Percentiles rank a stretch among this genome's conserved stretches.
phyloP scores from a whole-genome alignment of 1,139 yeast genomes.

The Candida pseudoviswanathii region DNA sequence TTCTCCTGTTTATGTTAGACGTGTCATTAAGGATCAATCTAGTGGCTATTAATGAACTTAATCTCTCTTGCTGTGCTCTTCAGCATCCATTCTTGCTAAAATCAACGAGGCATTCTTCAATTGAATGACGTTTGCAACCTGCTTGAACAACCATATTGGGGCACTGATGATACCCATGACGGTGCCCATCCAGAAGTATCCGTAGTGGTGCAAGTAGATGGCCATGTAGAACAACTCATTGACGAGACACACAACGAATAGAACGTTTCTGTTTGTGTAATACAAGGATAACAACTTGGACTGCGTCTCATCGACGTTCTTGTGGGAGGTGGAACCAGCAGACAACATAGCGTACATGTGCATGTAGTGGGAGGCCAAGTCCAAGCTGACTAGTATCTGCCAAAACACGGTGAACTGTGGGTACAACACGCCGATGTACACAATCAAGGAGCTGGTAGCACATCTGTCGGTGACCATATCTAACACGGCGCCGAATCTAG shows the following conservation, averaged over 20 bases:
- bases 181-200: slow-evolving; percentile 69
- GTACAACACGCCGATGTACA: slow-evolving; percentile 79
- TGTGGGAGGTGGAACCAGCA: slow-evolving; percentile 81
- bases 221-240: slow-evolving; percentile 94
- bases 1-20: background rate
- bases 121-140: slow-evolving; percentile 86
- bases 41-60: background rate
- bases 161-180: slow-evolving; percentile 63
- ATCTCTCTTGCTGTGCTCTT: slow-evolving; percentile 32
- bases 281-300: slow-evolving; percentile 77
- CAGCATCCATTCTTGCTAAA: slow-evolving; percentile 81
- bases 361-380: slow-evolving; percentile 94
- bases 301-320: slow-evolving; percentile 73
- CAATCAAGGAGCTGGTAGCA: slow-evolving; percentile 88
- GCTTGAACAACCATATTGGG: slow-evolving; percentile 92
- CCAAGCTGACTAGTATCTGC: slow-evolving; percentile 85
- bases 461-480: slow-evolving; percentile 99
- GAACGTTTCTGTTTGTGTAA: slow-evolving; percentile 81
- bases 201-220: slow-evolving; percentile 72
- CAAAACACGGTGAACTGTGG: slow-evolving; percentile 69
- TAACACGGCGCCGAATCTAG: slow-evolving; percentile 91
- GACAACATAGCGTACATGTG: slow-evolving; percentile 96
- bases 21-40: background rate
- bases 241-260: slow-evolving; percentile 87
- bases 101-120: slow-evolving; percentile 80